These are phyloP conservation scores for Geosiphon pyriformis DNA, from an alignment of 192 early-diverging fungal genomes.

Conservation along the genomic window DNA sequence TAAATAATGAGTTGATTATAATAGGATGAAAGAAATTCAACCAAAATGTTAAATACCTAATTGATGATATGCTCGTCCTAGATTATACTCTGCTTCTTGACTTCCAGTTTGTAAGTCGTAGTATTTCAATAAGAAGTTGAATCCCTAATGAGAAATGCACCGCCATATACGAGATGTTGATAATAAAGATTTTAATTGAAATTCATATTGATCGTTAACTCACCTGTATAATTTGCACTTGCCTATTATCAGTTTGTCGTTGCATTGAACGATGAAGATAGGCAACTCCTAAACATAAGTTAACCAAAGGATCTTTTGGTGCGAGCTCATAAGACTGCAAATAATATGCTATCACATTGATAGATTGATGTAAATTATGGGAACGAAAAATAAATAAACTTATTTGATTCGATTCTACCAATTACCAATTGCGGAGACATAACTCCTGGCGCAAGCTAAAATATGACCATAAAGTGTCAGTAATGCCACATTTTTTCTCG, in stretches of 20 bases:
- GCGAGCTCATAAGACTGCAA: conserved; percentile 47
- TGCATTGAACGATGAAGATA: conserved; percentile 64
- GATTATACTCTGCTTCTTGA: conserved; percentile 77
- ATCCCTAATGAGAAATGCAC: conserved; percentile 31
- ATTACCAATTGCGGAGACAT: conserved; percentile 56
- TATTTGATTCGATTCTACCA: no score
- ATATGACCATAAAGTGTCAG: conserved; percentile 59
- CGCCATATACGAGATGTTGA: background rate
- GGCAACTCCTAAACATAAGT: conserved; percentile 55
- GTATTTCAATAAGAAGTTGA: conserved; percentile 64
- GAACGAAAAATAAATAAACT: background rate
- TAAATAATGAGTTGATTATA: no score
- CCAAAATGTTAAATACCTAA: no score
- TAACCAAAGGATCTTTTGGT: conserved; percentile 65
- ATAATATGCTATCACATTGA: conserved; percentile 41
- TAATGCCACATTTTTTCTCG: conserved; percentile 31
- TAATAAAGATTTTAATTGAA: background rate
- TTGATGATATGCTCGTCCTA: conserved; percentile 87
- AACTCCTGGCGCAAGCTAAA: conserved; percentile 44
- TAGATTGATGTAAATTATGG: background rate
- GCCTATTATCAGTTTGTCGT: conserved; percentile 63
- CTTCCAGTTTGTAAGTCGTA: conserved; percentile 37
- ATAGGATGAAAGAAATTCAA: no score
- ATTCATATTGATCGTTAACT: no score
- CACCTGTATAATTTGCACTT: conserved; percentile 57